phyloP scores from a whole-genome alignment of 768 basidiomycete genomes.

The Suillus hirtellus region DNA sequence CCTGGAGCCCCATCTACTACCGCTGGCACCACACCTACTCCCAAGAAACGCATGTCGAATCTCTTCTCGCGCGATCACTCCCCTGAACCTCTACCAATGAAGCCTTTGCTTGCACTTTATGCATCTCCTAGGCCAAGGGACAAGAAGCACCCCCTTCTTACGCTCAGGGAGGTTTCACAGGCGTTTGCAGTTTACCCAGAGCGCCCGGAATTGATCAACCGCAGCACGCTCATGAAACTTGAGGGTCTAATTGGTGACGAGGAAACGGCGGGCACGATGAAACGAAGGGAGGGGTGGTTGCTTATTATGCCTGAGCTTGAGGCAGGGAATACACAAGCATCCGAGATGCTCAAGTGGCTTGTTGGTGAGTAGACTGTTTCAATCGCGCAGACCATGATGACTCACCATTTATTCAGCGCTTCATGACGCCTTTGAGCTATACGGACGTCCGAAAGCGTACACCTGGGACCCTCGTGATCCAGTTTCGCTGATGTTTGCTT shows the following conservation, averaged over 20 bases:
- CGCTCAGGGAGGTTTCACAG: slow-evolving; percentile 70
- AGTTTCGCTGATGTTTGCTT: slow-evolving; percentile 87
- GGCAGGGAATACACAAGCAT: slow-evolving; percentile 56
- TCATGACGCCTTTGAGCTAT: slow-evolving; percentile 85
- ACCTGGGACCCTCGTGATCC: slow-evolving; percentile 89
- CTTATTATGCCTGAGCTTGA: slow-evolving; percentile 90
- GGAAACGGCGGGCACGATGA: slow-evolving; percentile 65
- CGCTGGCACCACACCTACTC: slow-evolving; percentile 6
- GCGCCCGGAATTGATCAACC: slow-evolving; percentile 85
- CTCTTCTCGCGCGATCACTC: slow-evolving; percentile 59
- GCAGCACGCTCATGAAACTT: slow-evolving; percentile 89
- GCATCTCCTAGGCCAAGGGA: slow-evolving; percentile 69
- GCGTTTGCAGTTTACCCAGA: slow-evolving; percentile 96
- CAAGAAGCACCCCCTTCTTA: slow-evolving; percentile 69
- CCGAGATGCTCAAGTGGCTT: slow-evolving; percentile 90
- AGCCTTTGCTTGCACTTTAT: slow-evolving; percentile 58
- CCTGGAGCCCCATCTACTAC: slow-evolving; percentile 22
- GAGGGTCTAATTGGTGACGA: slow-evolving; percentile 85
- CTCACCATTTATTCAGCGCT: slow-evolving; percentile 48
- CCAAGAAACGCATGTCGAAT: slow-evolving; percentile 57
- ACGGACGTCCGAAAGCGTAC: slow-evolving; percentile 84
- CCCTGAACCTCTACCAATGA: slow-evolving; percentile 33
- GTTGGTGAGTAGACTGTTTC: slow-evolving; percentile 55
- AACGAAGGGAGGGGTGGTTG: slow-evolving; percentile 78
- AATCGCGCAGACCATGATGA: slow-evolving; percentile 1